Base-by-base conservation (phyloP, 2,329 filamentous ascomycete species). In the Cladophialophora chaetospira region DNA sequence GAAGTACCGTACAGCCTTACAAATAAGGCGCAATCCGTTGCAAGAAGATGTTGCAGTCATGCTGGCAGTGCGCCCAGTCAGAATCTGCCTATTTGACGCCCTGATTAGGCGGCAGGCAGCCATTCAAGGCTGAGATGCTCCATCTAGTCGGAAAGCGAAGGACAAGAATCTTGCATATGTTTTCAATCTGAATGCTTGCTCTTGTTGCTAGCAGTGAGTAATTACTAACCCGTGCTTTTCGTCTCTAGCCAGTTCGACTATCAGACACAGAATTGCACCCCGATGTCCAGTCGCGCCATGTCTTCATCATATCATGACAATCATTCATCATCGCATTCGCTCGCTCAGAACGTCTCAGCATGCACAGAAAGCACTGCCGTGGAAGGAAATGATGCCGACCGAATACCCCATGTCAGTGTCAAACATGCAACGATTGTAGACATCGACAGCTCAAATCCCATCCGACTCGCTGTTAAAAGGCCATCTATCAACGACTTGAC, bases 1-100 rank as follows among this genome's bases (percentile, higher is more conserved):
- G 38, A 42, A 42, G 38, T 42, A 13, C 38, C 38, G 38, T 42
- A 23, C 38, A 42, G 38, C 38, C 38, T 42, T 42, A 42, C 33
- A 2, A 19, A 13, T 19, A 42, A 19, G 38, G 11, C 19, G 38
- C 38, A 19, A 11, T 42, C 10, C 19, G 17, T 2, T 10, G 38
- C 38, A 42, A 4, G 17, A 23, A 23, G 10, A 23, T 42, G 38
- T 42, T 23, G 38, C 38, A 23, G 38, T 23, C 38, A 42, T 17
- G 15, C 17, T 23, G 11, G 38, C 38, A 17, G 21, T 42, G 38
- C 11, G 38, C 19, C 17, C 15, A 19, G 38, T 13, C 38, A n/a
- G 17, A 42, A 42, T 42, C 38, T 42, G 38, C 38, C 38, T 42
- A 11, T n/a, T 19, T 19, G 21, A 42, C 38, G 38, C 38, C 38